phyloP scores from a whole-genome alignment of 2,329 filamentous ascomycete species.

The Aspergillus hiratsukae region DNA sequence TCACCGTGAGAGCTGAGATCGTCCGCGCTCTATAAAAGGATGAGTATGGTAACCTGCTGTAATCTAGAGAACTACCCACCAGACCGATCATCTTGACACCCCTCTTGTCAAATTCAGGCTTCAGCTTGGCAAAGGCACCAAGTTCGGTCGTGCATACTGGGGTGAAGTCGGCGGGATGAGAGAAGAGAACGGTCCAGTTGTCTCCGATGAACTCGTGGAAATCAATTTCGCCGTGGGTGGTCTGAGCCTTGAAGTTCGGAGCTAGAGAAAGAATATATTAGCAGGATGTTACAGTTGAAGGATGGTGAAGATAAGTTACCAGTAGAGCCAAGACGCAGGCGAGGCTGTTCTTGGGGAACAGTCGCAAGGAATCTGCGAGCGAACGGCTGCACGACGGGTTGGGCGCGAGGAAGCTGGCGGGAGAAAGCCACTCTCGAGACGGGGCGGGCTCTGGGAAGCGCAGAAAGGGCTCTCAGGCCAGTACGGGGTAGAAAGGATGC shows the following conservation, averaged over 20 bases:
- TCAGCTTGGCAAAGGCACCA: constrained; percentile 84
- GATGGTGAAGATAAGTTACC: too few species aligned
- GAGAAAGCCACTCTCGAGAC: constrained; percentile 14
- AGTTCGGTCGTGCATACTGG: constrained; percentile 96
- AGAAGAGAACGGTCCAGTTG: constrained; percentile 65
- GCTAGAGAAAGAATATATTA: constrained; percentile 30
- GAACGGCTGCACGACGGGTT: constrained; percentile 22
- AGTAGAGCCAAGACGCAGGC: constrained; percentile 32
- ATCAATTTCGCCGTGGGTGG: constrained; percentile 61
- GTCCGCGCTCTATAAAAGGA: constrained; percentile 59
- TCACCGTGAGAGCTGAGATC: constrained; percentile 72
- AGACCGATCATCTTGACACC: constrained; percentile 89
- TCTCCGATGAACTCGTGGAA: constrained; percentile 67
- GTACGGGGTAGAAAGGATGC: constrained; percentile 24
- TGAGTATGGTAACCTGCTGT: neutral
- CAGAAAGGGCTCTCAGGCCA: constrained; percentile 21
- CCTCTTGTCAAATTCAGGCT: constrained; percentile 81
- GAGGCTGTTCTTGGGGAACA: constrained; percentile 29
- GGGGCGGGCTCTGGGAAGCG: constrained; percentile 19
- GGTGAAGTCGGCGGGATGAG: constrained; percentile 75
- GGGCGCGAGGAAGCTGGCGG: constrained; percentile 14
- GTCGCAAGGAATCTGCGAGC: constrained; percentile 26
- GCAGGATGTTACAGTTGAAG: too few species aligned
- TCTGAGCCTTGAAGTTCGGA: constrained; percentile 64
- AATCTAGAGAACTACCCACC: constrained; percentile 28